Evolutionary conservation across 2,329 filamentous ascomycete species (phyloP), one percentile per base, ranked within the genome.

Genomic region (Sclerotinia sclerotiorum): DNA sequence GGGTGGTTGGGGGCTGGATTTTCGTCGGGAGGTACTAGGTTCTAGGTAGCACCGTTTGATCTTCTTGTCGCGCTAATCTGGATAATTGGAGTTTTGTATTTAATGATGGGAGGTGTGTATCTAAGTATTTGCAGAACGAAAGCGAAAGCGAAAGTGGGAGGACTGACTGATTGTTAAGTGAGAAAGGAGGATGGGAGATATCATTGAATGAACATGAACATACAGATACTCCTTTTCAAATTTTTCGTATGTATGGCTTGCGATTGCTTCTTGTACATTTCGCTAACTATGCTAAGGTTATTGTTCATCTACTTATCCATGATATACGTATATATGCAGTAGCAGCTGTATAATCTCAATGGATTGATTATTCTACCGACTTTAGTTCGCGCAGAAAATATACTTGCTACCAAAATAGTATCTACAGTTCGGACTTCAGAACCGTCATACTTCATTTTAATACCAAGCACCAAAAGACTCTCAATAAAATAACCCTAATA

Each of bases 401-500:
- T 19, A 32, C 17, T 4, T 24, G 35, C 13, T 27, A 24, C 24
- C 35, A 58, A 42, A 17, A 39, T 44, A 24, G 7, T 27, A 27
- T 44, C 35, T 19, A 11, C 19, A 7, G 13, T 11, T 5, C 19
- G 17, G 19, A 61, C 6, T 35, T 21, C 21, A 48, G 6, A 21
- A 49, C 44, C 10, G 19, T 11, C 44, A 21, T 46, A 35, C 7
- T n/a, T 11, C 42, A 48, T 10, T n/a, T 8, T 10, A 21, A 35
- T 62, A 27, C 29, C 57, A 61, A 62, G 24, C 55, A 42, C n/a
- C 21, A 17, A 62, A n/a, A 62, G 29, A 39, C 10, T 44, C 13
- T n/a, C n/a, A 51, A 27, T 7, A 39, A 27, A 51, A 39, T 42
- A 63, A 63, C 60, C n/a, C 19, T 63, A 63, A 39, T 19, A 32